phyloP scores from a whole-genome alignment of 495 filamentous ascomycete species.

The Penicillium parvum region DNA sequence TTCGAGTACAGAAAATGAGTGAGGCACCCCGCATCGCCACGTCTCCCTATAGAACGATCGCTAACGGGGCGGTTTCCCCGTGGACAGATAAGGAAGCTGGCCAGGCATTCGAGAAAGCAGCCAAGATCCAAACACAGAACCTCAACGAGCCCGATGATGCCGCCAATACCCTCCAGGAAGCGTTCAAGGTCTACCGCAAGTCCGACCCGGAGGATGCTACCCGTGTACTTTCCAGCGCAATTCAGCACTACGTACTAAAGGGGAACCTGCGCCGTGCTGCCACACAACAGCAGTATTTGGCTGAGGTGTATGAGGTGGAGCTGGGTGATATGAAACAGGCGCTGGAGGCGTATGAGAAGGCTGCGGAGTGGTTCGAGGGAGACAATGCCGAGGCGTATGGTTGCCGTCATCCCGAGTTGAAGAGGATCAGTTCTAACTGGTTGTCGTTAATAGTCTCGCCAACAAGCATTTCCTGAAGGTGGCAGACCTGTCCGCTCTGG shows the following conservation, averaged over 20 bases:
- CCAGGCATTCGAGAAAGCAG: slow-evolving; percentile 72
- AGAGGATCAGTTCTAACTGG: slow-evolving; percentile 1
- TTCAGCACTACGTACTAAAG: slow-evolving; percentile 72
- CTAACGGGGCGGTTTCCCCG: neutral
- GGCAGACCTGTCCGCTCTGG: slow-evolving; percentile 78
- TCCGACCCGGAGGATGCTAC: slow-evolving; percentile 73
- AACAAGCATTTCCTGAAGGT: slow-evolving; percentile 89
- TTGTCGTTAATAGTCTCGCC: slow-evolving; percentile 53
- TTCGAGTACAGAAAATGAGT: slow-evolving; percentile 69
- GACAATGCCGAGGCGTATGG: slow-evolving; percentile 83
- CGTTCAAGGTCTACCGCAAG: slow-evolving; percentile 84
- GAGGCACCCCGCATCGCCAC: slow-evolving; percentile 23
- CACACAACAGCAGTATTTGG: slow-evolving; percentile 78
- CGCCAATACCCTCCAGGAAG: slow-evolving; percentile 71
- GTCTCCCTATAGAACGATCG: neutral
- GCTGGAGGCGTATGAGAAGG: slow-evolving; percentile 71
- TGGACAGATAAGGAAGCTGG: slow-evolving; percentile 72
- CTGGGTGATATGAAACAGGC: slow-evolving; percentile 71
- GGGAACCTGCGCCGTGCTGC: slow-evolving; percentile 88
- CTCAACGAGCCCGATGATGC: slow-evolving; percentile 86
- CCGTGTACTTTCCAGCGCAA: slow-evolving; percentile 66
- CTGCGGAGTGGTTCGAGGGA: slow-evolving; percentile 80
- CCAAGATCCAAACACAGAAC: slow-evolving; percentile 65
- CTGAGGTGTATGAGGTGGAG: slow-evolving; percentile 76
- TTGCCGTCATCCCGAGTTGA: neutral